A percentile compares a stretch with the other conserved stretches of the same genome.
These are phyloP conservation scores for Favolaschia claudopus DNA, from an alignment of 768 basidiomycete genomes.

Conservation along the genomic window DNA sequence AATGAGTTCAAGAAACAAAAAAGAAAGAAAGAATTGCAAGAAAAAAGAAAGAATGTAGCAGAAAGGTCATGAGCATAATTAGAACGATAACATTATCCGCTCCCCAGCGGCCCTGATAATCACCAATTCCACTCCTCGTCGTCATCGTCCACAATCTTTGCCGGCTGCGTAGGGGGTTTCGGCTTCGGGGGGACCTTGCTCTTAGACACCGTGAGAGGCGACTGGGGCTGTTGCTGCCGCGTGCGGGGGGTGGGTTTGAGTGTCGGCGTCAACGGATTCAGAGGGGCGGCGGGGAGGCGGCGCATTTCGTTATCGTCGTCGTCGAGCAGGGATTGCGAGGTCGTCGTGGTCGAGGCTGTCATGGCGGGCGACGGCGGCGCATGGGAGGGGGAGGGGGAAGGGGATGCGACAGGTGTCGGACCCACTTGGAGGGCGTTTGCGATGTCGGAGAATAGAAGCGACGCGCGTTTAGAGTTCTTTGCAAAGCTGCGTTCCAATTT, in stretches of 20 bases:
- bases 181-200: slow-evolving; percentile 9
- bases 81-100: no score
- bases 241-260: slow-evolving; percentile 11
- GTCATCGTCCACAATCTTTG: slow-evolving; percentile 49
- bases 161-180: background rate
- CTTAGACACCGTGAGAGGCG: slow-evolving; percentile 16
- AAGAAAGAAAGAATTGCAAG: background rate
- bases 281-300: slow-evolving; percentile 20
- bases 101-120: no score
- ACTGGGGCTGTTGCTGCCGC: slow-evolving; percentile 27
- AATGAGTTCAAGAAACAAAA: background rate
- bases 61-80: no score
- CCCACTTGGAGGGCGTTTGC: slow-evolving; percentile 45
- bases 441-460: slow-evolving; percentile 69
- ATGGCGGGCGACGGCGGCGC: slow-evolving; percentile 34
- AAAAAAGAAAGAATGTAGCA: background rate
- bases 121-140: slow-evolving; percentile 74
- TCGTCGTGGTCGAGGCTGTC: slow-evolving; percentile 16
- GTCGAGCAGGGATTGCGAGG: slow-evolving; percentile 45
- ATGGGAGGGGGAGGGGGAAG: slow-evolving; percentile 37
- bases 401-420: slow-evolving; percentile 56
- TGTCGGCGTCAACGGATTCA: slow-evolving; percentile 20
- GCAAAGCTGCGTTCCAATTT: slow-evolving; percentile 55
- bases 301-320: slow-evolving; percentile 40
- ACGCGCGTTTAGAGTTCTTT: slow-evolving; percentile 74